Evolutionary conservation across 192 early-diverging fungal genomes (phyloP), one percentile per base, ranked within the genome.

Genomic region (Funneliformis mosseae): DNA sequence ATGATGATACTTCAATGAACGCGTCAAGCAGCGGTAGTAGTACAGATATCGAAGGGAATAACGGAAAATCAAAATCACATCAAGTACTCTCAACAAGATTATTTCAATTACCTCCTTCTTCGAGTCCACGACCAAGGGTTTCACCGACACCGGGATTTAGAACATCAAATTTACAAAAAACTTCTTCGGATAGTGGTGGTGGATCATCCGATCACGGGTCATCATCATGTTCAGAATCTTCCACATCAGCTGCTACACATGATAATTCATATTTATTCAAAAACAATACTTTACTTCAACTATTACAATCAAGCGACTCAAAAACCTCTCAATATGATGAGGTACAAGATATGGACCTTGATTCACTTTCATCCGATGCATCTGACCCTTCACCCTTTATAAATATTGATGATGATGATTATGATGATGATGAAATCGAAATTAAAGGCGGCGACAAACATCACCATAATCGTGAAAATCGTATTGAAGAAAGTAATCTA

Each of bases 311-410:
- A 5, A 33, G 27, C 12, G 14, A 42, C 18, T 14, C 11, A 71
- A 41, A 28, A 71, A 42, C 41, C 3, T 45, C 69, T 4, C 33
- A 28, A n/a, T 12, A 71, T 39, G 69, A 71, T 43, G 69, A 71
- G 23, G n/a, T 71, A 12, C 69, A 71, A 42, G 69, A 71, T 42
- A 71, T 71, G 69, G 69, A 71, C 18, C 69, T 71, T 42, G 69
- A 71, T 21, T 71, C 69, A 2, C 69, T 41, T 21, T 71, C 69
- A 21, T 39, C 33, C 5, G 41, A 71, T 71, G 43, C 69, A 41
- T 71, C 69, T 41, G 41, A 12, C 18, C 69, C n/a, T n/a, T 71
- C 21, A 1, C 69, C 69, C 9, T 71, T 39, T 42, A 71, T 71
- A 39, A 71, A 71, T 45, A 71, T 71, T 71, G 69, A 71, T 42